A percentile compares a stretch with the other conserved stretches of the same genome.
Conservation (phyloP, 1,284 basidiomycete genomes). For the Crucibulum parvulum region DNA sequence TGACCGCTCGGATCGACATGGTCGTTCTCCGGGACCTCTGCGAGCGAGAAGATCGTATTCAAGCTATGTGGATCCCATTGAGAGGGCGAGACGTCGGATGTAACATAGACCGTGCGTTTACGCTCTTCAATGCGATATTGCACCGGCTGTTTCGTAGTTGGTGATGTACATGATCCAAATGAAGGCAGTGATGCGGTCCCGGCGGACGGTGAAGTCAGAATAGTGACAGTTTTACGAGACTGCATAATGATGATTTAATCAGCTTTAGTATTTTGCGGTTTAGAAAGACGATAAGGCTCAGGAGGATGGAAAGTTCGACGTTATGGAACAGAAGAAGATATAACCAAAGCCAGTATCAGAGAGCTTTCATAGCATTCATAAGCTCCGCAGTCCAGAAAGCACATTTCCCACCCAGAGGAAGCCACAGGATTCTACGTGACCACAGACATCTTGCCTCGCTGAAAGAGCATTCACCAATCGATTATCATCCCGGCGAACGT, state of each 20-base stretch:
- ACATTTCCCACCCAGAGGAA: too few species aligned
- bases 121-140: constrained; percentile 53
- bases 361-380: too few species aligned
- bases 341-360: too few species aligned
- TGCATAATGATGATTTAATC: constrained; percentile 19
- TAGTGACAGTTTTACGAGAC: constrained; percentile 38
- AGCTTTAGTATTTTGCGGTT: too few species aligned
- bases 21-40: constrained; percentile 32
- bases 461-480: too few species aligned
- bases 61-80: constrained; percentile 46
- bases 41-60: constrained; percentile 41
- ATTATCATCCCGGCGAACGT: too few species aligned
- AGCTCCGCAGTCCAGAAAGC: too few species aligned
- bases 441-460: too few species aligned
- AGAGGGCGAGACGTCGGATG: constrained; percentile 46
- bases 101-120: constrained; percentile 50
- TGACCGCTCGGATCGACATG: constrained; percentile 14
- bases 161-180: constrained; percentile 26
- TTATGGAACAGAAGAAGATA: too few species aligned
- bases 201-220: constrained; percentile 36
- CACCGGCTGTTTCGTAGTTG: constrained; percentile 34
- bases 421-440: too few species aligned
- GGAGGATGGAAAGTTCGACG: too few species aligned
- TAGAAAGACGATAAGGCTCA: too few species aligned
- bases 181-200: constrained; percentile 27